phyloP scores from a whole-genome alignment of 2,329 filamentous ascomycete genomes.

The Hypoxylon sp. region DNA sequence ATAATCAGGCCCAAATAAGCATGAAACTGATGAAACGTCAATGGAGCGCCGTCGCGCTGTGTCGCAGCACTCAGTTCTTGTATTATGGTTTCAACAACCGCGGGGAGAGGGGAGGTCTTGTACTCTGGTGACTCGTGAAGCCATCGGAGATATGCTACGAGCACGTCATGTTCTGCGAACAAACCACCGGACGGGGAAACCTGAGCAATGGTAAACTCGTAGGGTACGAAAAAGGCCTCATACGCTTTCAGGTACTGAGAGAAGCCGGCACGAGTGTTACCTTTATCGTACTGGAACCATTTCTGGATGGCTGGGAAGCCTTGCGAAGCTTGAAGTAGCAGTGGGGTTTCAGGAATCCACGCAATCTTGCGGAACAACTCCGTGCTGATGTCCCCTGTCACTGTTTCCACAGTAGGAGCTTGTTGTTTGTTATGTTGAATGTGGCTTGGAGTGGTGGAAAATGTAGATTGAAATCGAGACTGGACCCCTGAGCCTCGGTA shows the following conservation, averaged over 20 bases:
- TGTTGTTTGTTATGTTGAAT: not conserved
- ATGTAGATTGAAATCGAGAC: conserved; percentile 16
- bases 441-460: not conserved
- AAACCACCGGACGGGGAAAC: not conserved
- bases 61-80: conserved; percentile 8
- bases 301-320: conserved; percentile 41
- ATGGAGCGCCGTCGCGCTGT: conserved; percentile 3
- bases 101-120: conserved; percentile 12
- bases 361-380: conserved; percentile 42
- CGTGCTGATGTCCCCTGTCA: conserved; percentile 34
- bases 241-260: conserved; percentile 41
- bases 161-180: not conserved
- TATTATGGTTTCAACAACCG: conserved; percentile 48
- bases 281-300: conserved; percentile 48
- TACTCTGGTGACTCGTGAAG: conserved; percentile 29
- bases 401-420: conserved; percentile 12
- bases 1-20: conserved; percentile 75
- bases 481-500: not conserved
- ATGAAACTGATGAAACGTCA: conserved; percentile 67
- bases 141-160: conserved; percentile 42
- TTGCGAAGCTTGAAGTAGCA: conserved; percentile 39
- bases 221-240: conserved; percentile 44
- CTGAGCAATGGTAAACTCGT: conserved; percentile 45
- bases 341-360: conserved; percentile 41
- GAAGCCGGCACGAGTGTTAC: conserved; percentile 31